phyloP scores from a whole-genome alignment of 2,329 filamentous ascomycete species.

The Diaporthe destruens region DNA sequence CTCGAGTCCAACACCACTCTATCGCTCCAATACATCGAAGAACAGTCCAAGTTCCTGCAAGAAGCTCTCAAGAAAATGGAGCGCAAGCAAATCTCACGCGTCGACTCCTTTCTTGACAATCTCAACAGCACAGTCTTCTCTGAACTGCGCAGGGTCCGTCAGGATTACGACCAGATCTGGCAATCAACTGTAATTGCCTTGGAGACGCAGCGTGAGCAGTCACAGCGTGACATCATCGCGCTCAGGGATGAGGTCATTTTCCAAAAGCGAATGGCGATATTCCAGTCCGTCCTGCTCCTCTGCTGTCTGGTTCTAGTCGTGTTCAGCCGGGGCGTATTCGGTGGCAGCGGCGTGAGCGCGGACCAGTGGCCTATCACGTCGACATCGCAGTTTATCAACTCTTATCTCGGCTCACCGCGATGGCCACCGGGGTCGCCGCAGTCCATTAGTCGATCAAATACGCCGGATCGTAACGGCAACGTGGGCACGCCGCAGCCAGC shows the following conservation, averaged over 20 bases:
- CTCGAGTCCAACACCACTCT: constrained; percentile 94
- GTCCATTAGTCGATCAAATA: constrained; percentile 28
- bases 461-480: constrained; percentile 18
- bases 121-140: constrained; percentile 89
- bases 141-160: constrained; percentile 81
- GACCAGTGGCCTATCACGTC: constrained; percentile 39
- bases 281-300: constrained; percentile 88
- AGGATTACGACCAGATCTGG: constrained; percentile 96
- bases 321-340: constrained; percentile 71
- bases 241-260: constrained; percentile 93
- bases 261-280: constrained; percentile 91
- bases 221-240: constrained; percentile 85
- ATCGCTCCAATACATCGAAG: constrained; percentile 95
- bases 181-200: constrained; percentile 94
- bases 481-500: not conserved
- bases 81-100: constrained; percentile 87
- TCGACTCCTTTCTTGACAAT: constrained; percentile 82
- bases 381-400: constrained; percentile 40
- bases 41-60: constrained; percentile 90
- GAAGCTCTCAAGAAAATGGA: constrained; percentile 90
- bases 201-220: constrained; percentile 87
- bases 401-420: constrained; percentile 37
- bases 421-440: constrained; percentile 38
- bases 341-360: constrained; percentile 39
- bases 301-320: constrained; percentile 90